Percentiles rank a stretch among this genome's conserved stretches.
Evolutionary conservation across 1,284 basidiomycete genomes (phyloP).

Genomic region (Ustilago hordei): DNA sequence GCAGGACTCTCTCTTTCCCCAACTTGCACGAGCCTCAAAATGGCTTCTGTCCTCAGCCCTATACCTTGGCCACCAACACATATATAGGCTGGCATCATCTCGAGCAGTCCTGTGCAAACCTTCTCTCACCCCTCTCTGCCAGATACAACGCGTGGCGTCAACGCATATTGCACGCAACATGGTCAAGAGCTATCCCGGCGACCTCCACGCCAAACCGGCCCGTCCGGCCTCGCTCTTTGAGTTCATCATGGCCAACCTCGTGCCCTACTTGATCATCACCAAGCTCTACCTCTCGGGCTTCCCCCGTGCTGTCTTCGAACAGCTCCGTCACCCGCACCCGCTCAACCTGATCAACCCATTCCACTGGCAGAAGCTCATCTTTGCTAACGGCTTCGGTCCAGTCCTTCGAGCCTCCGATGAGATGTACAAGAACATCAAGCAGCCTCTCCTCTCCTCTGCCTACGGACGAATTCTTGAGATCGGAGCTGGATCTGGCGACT

Average conservation of each 20-base stretch:
- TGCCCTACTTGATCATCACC: conserved; percentile 26
- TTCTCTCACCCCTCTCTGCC: background rate
- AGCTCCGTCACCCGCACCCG: conserved; percentile 31
- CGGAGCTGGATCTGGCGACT: conserved; percentile 53
- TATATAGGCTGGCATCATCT: background rate
- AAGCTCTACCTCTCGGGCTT: conserved; percentile 33
- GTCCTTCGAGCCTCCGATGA: conserved; percentile 32
- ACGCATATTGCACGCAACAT: background rate
- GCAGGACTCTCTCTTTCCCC: too few species aligned
- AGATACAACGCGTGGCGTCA: background rate
- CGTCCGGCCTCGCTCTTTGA: conserved; percentile 20
- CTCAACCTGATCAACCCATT: conserved; percentile 42
- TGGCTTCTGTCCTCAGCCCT: background rate
- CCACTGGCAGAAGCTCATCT: conserved; percentile 45
- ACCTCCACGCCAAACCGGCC: conserved; percentile 33
- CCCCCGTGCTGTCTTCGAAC: conserved; percentile 30
- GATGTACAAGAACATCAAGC: conserved; percentile 32
- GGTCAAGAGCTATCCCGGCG: conserved; percentile 21
- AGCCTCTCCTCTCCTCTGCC: conserved; percentile 34
- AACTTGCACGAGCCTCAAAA: too few species aligned
- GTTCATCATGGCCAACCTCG: conserved; percentile 20
- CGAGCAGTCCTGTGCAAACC: background rate
- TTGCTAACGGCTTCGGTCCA: conserved; percentile 29
- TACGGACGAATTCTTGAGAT: conserved; percentile 54
- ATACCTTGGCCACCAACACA: background rate